phyloP scores from a whole-genome alignment of 1,284 basidiomycete species.

The Leccinum pallidistipes region DNA sequence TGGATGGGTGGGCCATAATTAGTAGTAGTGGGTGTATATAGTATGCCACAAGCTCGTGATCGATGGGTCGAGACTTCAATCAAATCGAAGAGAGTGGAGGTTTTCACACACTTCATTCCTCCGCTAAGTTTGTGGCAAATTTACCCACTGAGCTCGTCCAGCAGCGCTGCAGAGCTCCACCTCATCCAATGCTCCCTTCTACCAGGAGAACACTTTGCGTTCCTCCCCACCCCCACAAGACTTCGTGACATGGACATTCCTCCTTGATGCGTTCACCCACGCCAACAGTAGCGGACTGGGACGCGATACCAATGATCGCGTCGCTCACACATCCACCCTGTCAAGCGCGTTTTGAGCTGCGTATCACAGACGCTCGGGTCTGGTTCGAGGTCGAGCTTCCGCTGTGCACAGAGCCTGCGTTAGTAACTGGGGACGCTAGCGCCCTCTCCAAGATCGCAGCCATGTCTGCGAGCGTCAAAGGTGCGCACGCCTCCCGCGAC shows the following conservation, averaged over 20 bases:
- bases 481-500: slow-evolving; percentile 37
- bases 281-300: not conserved
- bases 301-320: not conserved
- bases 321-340: slow-evolving; percentile 8
- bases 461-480: not conserved
- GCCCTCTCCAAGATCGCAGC: not conserved
- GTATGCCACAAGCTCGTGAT: too few species aligned
- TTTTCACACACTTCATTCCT: not conserved
- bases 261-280: slow-evolving; percentile 28
- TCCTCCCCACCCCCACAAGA: slow-evolving; percentile 38
- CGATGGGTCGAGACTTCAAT: too few species aligned
- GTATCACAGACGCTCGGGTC: slow-evolving; percentile 33
- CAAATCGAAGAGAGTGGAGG: too few species aligned
- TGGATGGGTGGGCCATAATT: too few species aligned
- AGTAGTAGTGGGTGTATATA: too few species aligned
- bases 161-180: slow-evolving; percentile 31
- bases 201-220: slow-evolving; percentile 52
- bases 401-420: slow-evolving; percentile 11
- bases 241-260: slow-evolving; percentile 37
- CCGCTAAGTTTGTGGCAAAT: not conserved
- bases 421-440: not conserved
- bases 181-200: slow-evolving; percentile 59
- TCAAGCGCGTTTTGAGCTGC: slow-evolving; percentile 41
- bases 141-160: not conserved
- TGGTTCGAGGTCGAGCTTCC: slow-evolving; percentile 46